phyloP scores from a whole-genome alignment of 306 rosid species.

The Ziziphus jujuba region DNA sequence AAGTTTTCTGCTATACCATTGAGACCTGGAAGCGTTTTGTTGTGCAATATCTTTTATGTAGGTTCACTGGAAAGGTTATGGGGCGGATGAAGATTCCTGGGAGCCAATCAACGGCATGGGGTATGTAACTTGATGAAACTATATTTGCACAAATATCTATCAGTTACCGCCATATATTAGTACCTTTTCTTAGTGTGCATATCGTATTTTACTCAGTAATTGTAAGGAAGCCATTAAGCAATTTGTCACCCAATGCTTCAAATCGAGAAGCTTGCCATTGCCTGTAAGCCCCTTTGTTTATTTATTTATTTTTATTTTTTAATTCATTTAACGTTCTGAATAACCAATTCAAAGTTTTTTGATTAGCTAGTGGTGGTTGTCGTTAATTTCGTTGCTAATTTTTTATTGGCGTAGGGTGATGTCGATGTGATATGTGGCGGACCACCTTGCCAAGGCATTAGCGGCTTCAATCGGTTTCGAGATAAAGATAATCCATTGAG shows the following conservation, averaged over 20 bases:
- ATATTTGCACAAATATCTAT: not conserved
- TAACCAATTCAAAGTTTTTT: not conserved
- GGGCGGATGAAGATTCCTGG: slow-evolving; percentile 62
- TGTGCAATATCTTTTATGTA: slow-evolving; percentile 4
- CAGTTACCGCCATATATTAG: not conserved
- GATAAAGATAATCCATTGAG: slow-evolving; percentile 43
- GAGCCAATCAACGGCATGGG: slow-evolving; percentile 68
- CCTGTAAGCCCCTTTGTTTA: slow-evolving; percentile 33
- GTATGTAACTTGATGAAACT: slow-evolving; percentile 26
- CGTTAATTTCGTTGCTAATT: not conserved
- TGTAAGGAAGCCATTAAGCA: slow-evolving; percentile 48
- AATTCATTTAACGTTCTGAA: not conserved
- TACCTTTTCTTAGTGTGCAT: too few relatives aligned
- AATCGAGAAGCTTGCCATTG: slow-evolving; percentile 50
- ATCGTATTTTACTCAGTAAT: slow-evolving; percentile 32
- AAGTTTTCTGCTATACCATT: too few relatives aligned
- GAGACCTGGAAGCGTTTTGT: not conserved
- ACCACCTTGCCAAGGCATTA: slow-evolving; percentile 89
- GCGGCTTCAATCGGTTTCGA: slow-evolving; percentile 81
- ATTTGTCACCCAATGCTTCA: slow-evolving; percentile 50
- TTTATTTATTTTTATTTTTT: slow-evolving; percentile 26
- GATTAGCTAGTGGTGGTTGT: not conserved
- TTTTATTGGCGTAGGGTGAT: slow-evolving; percentile 51
- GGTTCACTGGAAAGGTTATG: slow-evolving; percentile 88
- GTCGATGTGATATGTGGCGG: slow-evolving; percentile 87